Evolutionary conservation across 352 stramenopile species (phyloP), one percentile per base, ranked within the genome.

Genomic region (Globisporangium irregulare): DNA sequence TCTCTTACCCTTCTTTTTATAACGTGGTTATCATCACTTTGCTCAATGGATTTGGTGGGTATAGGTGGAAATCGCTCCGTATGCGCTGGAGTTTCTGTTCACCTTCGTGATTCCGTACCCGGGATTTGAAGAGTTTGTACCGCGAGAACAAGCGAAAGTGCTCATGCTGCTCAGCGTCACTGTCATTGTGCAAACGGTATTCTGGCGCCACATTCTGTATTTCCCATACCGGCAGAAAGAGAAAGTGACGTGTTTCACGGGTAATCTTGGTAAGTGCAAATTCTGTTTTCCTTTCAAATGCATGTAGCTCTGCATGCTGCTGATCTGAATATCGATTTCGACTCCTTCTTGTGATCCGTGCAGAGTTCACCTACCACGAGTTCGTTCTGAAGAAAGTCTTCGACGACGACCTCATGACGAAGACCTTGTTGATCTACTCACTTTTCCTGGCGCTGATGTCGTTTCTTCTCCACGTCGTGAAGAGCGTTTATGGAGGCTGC

Each of bases 361-460:
- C 62, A 86, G 80, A 92, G 59, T 90, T 92, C 61, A 84, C 70
- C 54, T 92, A 92, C 53, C 73, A 72, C 8, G 71, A 84, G 53
- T 92, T 92, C 29, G 84, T 90, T 56, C 73, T 92, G 61, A 92
- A 90, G 65, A 92, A 90, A 64, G 81, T 90, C 14, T 68, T 92
- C 34, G 80, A 90, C 25, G 81, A 92, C 34, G 70, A 61, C 12
- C 80, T 80, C 12, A 41, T 90, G 12, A 68, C 41, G 15, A 90
- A 92, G 56, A 70, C 89, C 27, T 20, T 62, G 9, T 48, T 74
- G 7, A 46, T 81, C 18, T 75, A 56, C 38, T 3, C 59, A 7
- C 64, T 74, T 2, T 61, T 85, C 22, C 41, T 84, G 10, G 65
- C 63, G 1, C 59, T 74, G 22, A 67, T 73, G 34, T 72, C 84